phyloP scores from a whole-genome alignment of 2,329 filamentous ascomycete species.

The Trichoderma brevicompactum region DNA sequence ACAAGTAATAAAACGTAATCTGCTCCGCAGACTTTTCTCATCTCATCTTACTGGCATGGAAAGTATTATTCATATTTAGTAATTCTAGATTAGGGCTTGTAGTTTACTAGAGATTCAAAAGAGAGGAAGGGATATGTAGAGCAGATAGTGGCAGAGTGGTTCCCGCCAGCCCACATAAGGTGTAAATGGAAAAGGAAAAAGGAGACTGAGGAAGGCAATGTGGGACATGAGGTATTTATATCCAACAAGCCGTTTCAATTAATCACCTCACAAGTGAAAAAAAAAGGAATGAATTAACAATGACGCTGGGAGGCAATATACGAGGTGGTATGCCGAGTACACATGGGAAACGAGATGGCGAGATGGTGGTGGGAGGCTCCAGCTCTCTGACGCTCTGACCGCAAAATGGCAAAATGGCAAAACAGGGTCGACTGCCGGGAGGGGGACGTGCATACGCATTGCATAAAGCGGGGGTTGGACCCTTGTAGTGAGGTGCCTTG shows the following conservation, averaged over 20 bases:
- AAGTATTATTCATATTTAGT: too few relatives aligned
- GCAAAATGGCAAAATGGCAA: constrained; percentile 11
- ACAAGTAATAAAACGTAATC: too few relatives aligned
- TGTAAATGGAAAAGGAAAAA: constrained; percentile 6
- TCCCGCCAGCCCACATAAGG: not conserved
- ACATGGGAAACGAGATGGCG: not conserved
- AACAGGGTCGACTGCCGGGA: constrained; percentile 14
- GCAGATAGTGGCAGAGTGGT: not conserved
- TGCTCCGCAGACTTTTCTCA: too few relatives aligned
- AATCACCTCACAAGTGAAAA: not conserved
- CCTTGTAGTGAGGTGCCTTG: constrained; percentile 20
- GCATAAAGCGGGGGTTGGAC: constrained; percentile 21
- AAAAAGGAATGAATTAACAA: not conserved
- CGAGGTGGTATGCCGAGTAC: not conserved
- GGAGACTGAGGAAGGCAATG: not conserved
- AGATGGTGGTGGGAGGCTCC: constrained; percentile 13
- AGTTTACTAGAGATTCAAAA: not conserved
- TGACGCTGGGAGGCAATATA: not conserved
- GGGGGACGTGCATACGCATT: constrained; percentile 22
- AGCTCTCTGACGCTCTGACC: not conserved
- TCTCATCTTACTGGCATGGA: too few relatives aligned
- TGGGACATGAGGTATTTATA: constrained; percentile 17
- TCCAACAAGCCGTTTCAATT: not conserved
- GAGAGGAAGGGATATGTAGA: not conserved
- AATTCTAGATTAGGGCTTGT: not conserved